Percentiles rank a stretch among this genome's conserved stretches.
Evolutionary conservation across 73 alveolate species (phyloP).

Genomic region (Paramecium bursaria): DNA sequence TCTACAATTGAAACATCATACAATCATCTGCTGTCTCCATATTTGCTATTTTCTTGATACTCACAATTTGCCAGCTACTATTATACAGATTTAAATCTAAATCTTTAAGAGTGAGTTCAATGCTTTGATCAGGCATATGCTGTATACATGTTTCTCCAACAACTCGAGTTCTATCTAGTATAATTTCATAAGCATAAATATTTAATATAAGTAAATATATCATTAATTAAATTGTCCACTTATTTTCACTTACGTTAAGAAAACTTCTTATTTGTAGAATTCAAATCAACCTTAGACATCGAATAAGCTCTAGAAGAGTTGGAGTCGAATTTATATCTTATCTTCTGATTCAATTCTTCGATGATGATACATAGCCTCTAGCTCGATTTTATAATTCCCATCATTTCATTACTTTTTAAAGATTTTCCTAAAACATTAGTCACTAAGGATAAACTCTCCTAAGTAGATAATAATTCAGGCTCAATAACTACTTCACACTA

Average conservation of each 20-base stretch:
- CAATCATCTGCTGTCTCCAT: background rate
- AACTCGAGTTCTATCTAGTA: background rate
- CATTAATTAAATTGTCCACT: background rate
- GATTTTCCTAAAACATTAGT: slow-evolving; percentile 28
- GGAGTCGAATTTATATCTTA: slow-evolving; percentile 17
- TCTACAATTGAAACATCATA: background rate
- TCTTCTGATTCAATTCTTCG: slow-evolving; percentile 33
- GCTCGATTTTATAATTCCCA: slow-evolving; percentile 9
- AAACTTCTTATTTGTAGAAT: slow-evolving; percentile 57
- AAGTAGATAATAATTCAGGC: slow-evolving; percentile 50
- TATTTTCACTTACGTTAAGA: background rate
- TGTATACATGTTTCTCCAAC: background rate
- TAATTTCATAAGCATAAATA: background rate
- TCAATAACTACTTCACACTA: slow-evolving; percentile 14
- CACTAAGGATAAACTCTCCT: slow-evolving; percentile 14
- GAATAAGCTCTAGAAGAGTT: slow-evolving; percentile 46
- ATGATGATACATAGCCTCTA: slow-evolving; percentile 4
- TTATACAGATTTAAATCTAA: background rate
- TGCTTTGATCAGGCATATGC: background rate
- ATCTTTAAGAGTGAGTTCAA: background rate
- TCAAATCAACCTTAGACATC: slow-evolving; percentile 6
- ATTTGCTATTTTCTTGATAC: background rate
- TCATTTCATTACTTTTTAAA: slow-evolving; percentile 54
- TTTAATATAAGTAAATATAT: too few species aligned
- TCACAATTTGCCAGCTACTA: background rate